A percentile compares a stretch with the other conserved stretches of the same genome.
Evolutionary conservation across 1,284 basidiomycete genomes (phyloP).

Genomic region (Cryptococcus depauperatus): DNA sequence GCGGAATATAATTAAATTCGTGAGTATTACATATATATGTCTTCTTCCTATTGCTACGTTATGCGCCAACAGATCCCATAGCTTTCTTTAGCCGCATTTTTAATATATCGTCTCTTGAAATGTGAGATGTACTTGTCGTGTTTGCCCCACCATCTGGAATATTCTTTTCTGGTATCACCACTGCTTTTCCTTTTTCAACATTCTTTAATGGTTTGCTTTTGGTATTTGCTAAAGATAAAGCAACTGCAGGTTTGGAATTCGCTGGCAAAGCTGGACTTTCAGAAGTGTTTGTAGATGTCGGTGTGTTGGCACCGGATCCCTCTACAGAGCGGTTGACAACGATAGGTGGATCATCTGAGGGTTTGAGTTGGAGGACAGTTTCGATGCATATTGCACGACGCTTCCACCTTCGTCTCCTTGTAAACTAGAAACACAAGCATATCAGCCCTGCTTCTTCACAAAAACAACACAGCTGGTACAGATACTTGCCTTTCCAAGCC

Average conservation of each 20-base stretch:
- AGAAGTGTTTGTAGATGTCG: neutral
- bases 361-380: constrained; percentile 51
- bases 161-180: neutral
- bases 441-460: neutral
- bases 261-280: neutral
- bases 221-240: neutral
- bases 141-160: neutral
- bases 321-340: constrained; percentile 2
- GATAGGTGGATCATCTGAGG: constrained; percentile 11
- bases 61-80: constrained; percentile 42
- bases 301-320: neutral
- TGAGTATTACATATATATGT: too few species aligned
- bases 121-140: neutral
- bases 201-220: neutral
- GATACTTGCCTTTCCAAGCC: constrained; percentile 64
- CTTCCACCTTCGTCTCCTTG: constrained; percentile 73
- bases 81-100: constrained; percentile 43
- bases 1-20: too few species aligned
- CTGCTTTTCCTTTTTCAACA: neutral
- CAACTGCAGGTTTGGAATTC: constrained; percentile 10
- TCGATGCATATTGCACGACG: constrained; percentile 70
- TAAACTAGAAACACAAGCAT: constrained; percentile 52
- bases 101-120: constrained; percentile 36
- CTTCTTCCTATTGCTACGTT: too few species aligned
- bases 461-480: too few species aligned